Conservation (phyloP, 768 basidiomycete species). For the Lactarius trivialis region DNA sequence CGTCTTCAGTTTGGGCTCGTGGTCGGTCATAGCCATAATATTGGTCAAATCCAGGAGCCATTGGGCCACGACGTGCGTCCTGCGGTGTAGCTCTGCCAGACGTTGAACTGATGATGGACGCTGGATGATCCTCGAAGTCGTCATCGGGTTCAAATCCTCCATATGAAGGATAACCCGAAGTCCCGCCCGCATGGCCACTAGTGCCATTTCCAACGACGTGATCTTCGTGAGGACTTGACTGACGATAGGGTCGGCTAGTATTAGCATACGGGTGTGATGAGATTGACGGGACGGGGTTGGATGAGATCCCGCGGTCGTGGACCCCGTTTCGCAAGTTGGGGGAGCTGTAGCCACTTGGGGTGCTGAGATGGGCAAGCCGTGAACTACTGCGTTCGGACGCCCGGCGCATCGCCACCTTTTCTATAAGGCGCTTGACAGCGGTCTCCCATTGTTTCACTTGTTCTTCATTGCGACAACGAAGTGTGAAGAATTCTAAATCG, state of each 20-base stretch:
- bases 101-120: slow-evolving; percentile 36
- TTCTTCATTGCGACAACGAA: slow-evolving; percentile 89
- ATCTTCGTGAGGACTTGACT: slow-evolving; percentile 19
- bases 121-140: slow-evolving; percentile 71
- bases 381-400: slow-evolving; percentile 58
- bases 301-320: slow-evolving; percentile 6
- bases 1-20: slow-evolving; percentile 23
- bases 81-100: slow-evolving; percentile 75
- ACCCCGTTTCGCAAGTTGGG: slow-evolving; percentile 15
- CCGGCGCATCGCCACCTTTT: slow-evolving; percentile 63
- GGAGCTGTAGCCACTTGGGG: slow-evolving; percentile 41
- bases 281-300: slow-evolving; percentile 27
- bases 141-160: slow-evolving; percentile 73
- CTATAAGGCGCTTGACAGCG: slow-evolving; percentile 82
- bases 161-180: slow-evolving; percentile 52
- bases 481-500: slow-evolving; percentile 87
- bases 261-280: slow-evolving; percentile 24
- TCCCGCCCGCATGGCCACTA: slow-evolving; percentile 36
- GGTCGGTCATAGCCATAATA: slow-evolving; percentile 19
- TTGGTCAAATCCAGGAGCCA: slow-evolving; percentile 18
- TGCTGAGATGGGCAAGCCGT: slow-evolving; percentile 39
- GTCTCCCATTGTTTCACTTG: slow-evolving; percentile 90
- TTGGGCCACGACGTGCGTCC: slow-evolving; percentile 42
- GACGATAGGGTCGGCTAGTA: slow-evolving; percentile 22
- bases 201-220: slow-evolving; percentile 19